Base-by-base conservation (phyloP, 371 early-diverging fungal genomes). In the Apophysomyces ossiformis region DNA sequence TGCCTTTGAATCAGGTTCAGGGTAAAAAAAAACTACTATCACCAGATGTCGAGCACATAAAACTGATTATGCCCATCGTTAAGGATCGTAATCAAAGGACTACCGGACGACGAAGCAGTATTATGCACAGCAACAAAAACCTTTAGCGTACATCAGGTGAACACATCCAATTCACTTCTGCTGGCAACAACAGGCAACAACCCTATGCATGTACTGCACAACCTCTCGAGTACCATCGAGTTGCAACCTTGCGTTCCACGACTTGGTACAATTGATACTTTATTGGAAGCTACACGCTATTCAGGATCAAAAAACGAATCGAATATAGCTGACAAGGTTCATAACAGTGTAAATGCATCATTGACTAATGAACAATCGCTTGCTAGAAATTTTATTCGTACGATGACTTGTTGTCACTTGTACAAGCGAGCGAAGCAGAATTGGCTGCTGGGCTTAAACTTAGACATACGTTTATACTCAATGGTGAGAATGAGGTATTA, bases 341-440 rank as follows among this genome's bases (percentile, higher is more conserved):
- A 32, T 36, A 60, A 62, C 35, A 50, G 21, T 13, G 37, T 5
- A 36, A 7, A 57, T 13, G 2, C 18, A 4, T 44, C 7, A 37
- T 36, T 57, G 21, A 47, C 57, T 57, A 21, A n/a, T 16, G n/a
- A 39, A 50, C 21, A 37, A 1, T 1, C 13, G 16, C 26, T 35
- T 12, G 16, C 26, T 15, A 79, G 77, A 59, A 45, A 16, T 45
- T 76, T 11, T 78, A 82, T 66, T 75, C 72, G 0, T 70, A 67
- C 13, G 56, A 70, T 1, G 70, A 70, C 15, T 59, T 87, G 8
- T 44, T 73, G 13, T 76, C 81, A 7, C 63, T 73, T 4, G 71
- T 88, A 7, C 88, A 88, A 70, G 86, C 87, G 6, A 85, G 86
- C 65, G 78, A 80, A 56, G 54, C 37, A 4, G 85, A 88, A 61